phyloP scores from a whole-genome alignment of 2,329 filamentous ascomycete genomes.

The Coniochaeta ligniaria region DNA sequence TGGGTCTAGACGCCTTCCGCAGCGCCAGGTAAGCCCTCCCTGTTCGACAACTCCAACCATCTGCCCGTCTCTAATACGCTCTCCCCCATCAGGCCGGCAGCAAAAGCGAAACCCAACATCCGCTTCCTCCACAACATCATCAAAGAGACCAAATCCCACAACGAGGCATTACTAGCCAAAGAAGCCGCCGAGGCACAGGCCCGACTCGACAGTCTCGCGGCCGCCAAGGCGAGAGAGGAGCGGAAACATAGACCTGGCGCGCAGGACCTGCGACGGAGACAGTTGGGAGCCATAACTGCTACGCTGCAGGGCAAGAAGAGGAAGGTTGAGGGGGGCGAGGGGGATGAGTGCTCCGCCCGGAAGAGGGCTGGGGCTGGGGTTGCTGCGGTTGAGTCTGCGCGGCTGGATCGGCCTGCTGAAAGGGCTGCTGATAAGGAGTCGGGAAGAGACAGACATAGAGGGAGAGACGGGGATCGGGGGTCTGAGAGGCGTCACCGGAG shows the following conservation, averaged over 20 bases:
- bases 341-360: not conserved
- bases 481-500: not conserved
- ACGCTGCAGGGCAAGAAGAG: slow-evolving; percentile 37
- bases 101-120: slow-evolving; percentile 82
- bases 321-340: slow-evolving; percentile 1
- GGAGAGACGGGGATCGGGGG: slow-evolving; percentile 1
- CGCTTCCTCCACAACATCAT: slow-evolving; percentile 85
- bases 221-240: slow-evolving; percentile 35
- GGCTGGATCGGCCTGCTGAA: not conserved
- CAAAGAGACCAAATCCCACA: slow-evolving; percentile 80
- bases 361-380: not conserved
- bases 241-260: slow-evolving; percentile 36
- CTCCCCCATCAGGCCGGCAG: slow-evolving; percentile 41
- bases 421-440: not conserved
- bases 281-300: slow-evolving; percentile 54
- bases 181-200: slow-evolving; percentile 74
- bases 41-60: too few relatives aligned
- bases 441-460: slow-evolving; percentile 3
- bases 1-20: slow-evolving; percentile 60
- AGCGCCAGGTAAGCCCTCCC: slow-evolving; percentile 6
- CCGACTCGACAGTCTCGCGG: slow-evolving; percentile 57
- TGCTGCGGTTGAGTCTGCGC: too few relatives aligned
- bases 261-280: slow-evolving; percentile 46
- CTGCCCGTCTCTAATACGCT: too few relatives aligned
- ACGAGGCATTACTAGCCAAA: slow-evolving; percentile 75